Conservation (phyloP, 805 yeast genomes). For the Lipomyces sp. region DNA sequence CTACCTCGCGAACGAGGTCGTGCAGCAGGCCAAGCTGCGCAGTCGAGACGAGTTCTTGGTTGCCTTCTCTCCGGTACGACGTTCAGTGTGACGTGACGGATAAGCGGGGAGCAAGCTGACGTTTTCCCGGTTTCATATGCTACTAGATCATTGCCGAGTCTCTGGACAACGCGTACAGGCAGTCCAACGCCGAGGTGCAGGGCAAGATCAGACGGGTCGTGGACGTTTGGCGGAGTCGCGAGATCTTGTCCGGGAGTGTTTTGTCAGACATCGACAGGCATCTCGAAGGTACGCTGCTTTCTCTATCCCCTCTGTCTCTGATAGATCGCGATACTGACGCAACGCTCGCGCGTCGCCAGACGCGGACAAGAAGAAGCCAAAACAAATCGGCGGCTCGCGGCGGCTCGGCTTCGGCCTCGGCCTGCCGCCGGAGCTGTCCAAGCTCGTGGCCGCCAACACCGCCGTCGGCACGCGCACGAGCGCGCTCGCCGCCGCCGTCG, state of each 20-base stretch:
- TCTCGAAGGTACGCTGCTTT: slow-evolving; percentile 19
- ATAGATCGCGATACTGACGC: no score
- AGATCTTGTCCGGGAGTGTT: slow-evolving; percentile 45
- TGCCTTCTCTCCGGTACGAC: slow-evolving; percentile 50
- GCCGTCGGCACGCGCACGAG: slow-evolving; percentile 4
- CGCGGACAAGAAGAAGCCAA: slow-evolving; percentile 18
- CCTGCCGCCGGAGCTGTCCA: slow-evolving; percentile 26
- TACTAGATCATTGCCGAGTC: slow-evolving; percentile 39
- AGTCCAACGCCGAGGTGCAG: slow-evolving; percentile 44
- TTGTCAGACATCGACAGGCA: slow-evolving; percentile 36
- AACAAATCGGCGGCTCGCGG: slow-evolving; percentile 18
- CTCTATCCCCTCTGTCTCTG: neutral
- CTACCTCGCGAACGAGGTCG: slow-evolving; percentile 75
- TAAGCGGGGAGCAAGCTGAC: no score
- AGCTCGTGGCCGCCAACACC: slow-evolving; percentile 16
- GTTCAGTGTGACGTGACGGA: neutral
- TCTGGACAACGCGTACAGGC: slow-evolving; percentile 39
- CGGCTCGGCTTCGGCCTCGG: slow-evolving; percentile 25
- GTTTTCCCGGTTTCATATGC: neutral
- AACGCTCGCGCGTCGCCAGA: no score
- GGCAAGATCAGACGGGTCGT: slow-evolving; percentile 56
- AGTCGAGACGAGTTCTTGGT: slow-evolving; percentile 55
- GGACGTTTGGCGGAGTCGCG: slow-evolving; percentile 63
- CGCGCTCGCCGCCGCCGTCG: slow-evolving; percentile 10
- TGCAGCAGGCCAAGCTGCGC: slow-evolving; percentile 70